These are phyloP conservation scores for Malus asiatica DNA, from an alignment of 306 rosid genomes.

Conservation along the genomic window DNA sequence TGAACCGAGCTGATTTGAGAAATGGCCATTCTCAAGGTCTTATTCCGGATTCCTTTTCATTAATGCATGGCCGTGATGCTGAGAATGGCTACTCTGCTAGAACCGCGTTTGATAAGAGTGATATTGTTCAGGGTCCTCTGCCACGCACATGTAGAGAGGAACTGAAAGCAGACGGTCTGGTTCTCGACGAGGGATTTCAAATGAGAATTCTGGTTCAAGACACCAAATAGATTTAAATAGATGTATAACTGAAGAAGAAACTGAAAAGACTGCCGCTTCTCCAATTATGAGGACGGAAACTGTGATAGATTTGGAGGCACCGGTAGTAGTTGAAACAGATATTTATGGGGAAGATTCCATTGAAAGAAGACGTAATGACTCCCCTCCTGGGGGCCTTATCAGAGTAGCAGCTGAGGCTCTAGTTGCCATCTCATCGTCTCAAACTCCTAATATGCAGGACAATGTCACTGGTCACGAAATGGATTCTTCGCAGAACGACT, in stretches of 20 bases:
- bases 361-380: conserved; percentile 27
- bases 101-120: conserved; percentile 2
- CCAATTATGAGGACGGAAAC: conserved; percentile 23
- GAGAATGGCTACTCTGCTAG: conserved; percentile 9
- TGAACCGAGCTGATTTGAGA: conserved; percentile 34
- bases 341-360: conserved; percentile 25
- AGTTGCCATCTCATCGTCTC: conserved; percentile 48
- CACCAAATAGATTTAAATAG: conserved; percentile 70
- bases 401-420: conserved; percentile 63
- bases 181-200: conserved; percentile 22
- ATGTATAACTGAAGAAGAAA: conserved; percentile 62
- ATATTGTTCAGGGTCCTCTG: conserved; percentile 39
- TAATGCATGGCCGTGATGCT: conserved; percentile 15
- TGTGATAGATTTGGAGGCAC: conserved; percentile 68
- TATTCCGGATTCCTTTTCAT: background rate
- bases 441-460: conserved; percentile 14
- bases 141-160: conserved; percentile 8
- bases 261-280: conserved; percentile 20
- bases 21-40: conserved; percentile 24
- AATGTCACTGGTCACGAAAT: conserved; percentile 13
- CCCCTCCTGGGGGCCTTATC: conserved; percentile 34
- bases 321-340: conserved; percentile 33
- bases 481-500: conserved; percentile 25
- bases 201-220: conserved; percentile 24
- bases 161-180: conserved; percentile 8